phyloP scores from a whole-genome alignment of 2,329 filamentous ascomycete species.

The Magnaporthiopsis incrustans region DNA sequence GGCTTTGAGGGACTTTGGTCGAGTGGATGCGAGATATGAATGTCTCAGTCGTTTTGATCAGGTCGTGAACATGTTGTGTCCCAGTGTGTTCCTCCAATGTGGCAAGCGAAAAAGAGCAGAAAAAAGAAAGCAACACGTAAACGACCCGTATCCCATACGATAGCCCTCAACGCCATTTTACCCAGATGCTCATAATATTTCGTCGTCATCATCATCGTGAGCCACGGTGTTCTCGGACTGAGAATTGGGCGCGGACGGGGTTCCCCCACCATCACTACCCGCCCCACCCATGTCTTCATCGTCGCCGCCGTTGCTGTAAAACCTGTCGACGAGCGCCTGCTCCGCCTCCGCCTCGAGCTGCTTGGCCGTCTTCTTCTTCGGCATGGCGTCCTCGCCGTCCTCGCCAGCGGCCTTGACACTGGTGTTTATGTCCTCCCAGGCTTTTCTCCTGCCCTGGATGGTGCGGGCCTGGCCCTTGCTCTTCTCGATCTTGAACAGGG shows the following conservation, averaged over 20 bases:
- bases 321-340: slow-evolving; percentile 10
- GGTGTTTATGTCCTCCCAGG: slow-evolving; percentile 51
- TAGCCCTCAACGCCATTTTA: neutral
- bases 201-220: slow-evolving; percentile 12
- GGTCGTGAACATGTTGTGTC: neutral
- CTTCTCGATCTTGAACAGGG: slow-evolving; percentile 44
- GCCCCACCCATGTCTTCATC: slow-evolving; percentile 15
- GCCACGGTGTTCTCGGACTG: neutral
- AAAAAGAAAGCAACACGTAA: neutral
- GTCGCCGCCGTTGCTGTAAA: slow-evolving; percentile 10
- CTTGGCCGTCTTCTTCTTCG: slow-evolving; percentile 8
- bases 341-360: slow-evolving; percentile 10
- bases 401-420: slow-evolving; percentile 3
- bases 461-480: slow-evolving; percentile 41
- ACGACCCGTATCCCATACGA: neutral
- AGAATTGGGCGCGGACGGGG: neutral
- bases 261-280: slow-evolving; percentile 10
- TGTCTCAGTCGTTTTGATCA: neutral
- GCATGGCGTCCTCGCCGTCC: neutral
- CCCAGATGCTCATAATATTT: slow-evolving; percentile 13
- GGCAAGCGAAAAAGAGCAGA: too few relatives aligned
- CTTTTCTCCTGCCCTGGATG: slow-evolving; percentile 41
- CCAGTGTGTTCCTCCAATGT: neutral
- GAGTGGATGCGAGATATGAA: neutral
- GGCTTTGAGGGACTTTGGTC: neutral